phyloP scores from a whole-genome alignment of 331 rosid species.

The Quercus tomentella region DNA sequence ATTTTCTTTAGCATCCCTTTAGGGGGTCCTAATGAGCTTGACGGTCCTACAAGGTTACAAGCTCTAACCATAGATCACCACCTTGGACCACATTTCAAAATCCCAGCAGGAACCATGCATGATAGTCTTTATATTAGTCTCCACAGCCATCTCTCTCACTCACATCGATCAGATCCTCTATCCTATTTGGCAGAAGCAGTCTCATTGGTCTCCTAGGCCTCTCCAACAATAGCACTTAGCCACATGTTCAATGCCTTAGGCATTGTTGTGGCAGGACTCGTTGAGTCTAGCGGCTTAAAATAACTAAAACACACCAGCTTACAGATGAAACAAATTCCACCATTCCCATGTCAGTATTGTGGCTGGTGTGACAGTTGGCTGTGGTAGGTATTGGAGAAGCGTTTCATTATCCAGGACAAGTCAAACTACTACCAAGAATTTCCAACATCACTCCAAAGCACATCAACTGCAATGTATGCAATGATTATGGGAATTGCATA shows the following conservation, averaged over 20 bases:
- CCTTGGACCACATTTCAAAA: slow-evolving; percentile 41
- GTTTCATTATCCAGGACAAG: slow-evolving; percentile 63
- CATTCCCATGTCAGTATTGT: slow-evolving; percentile 30
- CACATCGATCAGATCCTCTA: slow-evolving; percentile 36
- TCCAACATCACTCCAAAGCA: slow-evolving; percentile 38
- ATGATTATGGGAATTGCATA: slow-evolving; percentile 32
- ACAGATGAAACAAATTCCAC: neutral
- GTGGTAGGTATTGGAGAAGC: slow-evolving; percentile 64
- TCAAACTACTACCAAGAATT: slow-evolving; percentile 56
- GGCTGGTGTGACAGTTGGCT: slow-evolving; percentile 57
- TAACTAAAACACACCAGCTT: neutral
- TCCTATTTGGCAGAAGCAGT: slow-evolving; percentile 43
- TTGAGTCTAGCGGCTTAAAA: slow-evolving; percentile 52
- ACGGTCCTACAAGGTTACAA: slow-evolving; percentile 39
- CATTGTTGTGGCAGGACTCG: slow-evolving; percentile 46
- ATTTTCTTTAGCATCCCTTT: slow-evolving; percentile 46
- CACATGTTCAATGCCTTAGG: slow-evolving; percentile 34
- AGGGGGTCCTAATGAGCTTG: slow-evolving; percentile 39
- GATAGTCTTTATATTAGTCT: slow-evolving; percentile 15
- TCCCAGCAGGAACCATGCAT: slow-evolving; percentile 54
- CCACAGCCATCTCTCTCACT: slow-evolving; percentile 36
- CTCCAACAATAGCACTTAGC: slow-evolving; percentile 57
- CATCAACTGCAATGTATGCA: slow-evolving; percentile 52
- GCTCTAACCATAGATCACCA: slow-evolving; percentile 58
- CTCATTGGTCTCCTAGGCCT: slow-evolving; percentile 18